Conservation (phyloP, 1,284 basidiomycete species). For the Sporisorium iseilematis-ciliati region DNA sequence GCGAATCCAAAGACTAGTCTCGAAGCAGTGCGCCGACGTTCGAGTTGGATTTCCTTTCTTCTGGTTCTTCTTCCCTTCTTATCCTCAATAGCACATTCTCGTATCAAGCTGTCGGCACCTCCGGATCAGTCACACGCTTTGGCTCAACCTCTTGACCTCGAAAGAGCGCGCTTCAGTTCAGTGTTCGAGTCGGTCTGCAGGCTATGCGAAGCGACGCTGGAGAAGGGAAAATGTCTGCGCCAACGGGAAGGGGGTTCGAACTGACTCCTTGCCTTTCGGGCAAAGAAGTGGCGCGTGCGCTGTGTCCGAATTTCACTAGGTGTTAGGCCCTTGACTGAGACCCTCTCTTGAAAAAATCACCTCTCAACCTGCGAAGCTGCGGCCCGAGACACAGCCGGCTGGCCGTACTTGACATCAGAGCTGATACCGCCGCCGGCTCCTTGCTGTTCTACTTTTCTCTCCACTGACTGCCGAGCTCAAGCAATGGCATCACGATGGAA, state of each 20-base stretch:
- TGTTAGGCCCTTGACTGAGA: background rate
- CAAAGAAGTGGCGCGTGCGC: conserved; percentile 14
- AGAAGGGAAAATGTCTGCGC: background rate
- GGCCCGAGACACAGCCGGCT: no score
- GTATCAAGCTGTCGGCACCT: background rate
- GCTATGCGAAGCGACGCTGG: background rate
- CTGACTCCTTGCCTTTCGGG: conserved; percentile 1
- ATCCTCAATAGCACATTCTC: background rate
- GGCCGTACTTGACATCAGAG: no score
- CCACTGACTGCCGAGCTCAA: background rate
- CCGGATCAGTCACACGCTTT: background rate
- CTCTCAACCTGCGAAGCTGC: no score
- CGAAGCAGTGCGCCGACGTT: no score
- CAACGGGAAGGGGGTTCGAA: background rate
- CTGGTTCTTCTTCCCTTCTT: background rate
- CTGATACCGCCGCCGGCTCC: background rate
- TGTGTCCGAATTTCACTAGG: background rate
- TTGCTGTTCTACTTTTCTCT: background rate
- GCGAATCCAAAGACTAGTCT: no score
- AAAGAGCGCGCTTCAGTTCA: background rate
- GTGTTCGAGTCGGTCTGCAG: no score
- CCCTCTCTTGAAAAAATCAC: background rate
- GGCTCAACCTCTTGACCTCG: background rate
- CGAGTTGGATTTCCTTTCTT: background rate
- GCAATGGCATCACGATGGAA: background rate